These are phyloP conservation scores for Leptomonas pyrrhocoris DNA, from an alignment of 208 protist genomes.

Conservation along the genomic window DNA sequence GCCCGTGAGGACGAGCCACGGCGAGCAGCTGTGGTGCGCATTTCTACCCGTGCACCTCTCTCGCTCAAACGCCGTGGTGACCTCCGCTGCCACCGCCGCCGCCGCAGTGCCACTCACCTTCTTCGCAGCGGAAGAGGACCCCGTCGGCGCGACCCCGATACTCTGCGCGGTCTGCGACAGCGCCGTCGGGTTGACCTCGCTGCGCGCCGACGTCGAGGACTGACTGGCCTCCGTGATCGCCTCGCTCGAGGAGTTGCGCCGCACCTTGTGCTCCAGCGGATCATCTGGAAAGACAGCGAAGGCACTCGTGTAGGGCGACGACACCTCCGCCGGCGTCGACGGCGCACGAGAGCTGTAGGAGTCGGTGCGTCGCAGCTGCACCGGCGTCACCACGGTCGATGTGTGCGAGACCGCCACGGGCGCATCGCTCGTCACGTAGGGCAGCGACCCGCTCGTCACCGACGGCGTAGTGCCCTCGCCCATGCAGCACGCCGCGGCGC, in stretches of 20 bases:
- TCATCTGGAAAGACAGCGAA: constrained; percentile 10
- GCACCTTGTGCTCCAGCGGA: constrained; percentile 41
- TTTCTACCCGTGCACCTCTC: constrained; percentile 1
- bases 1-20: neutral
- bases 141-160: neutral
- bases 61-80: neutral
- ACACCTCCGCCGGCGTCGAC: neutral
- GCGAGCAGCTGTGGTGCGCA: neutral
- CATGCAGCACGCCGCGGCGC: constrained; percentile 1
- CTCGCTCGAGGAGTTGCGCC: constrained; percentile 5
- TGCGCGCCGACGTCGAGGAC: neutral
- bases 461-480: constrained; percentile 13
- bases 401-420: constrained; percentile 1
- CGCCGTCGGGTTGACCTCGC: neutral
- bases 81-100: neutral
- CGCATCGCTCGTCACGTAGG: constrained; percentile 1
- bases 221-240: constrained; percentile 1
- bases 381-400: constrained; percentile 18
- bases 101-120: neutral
- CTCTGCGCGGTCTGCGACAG: constrained; percentile 2
- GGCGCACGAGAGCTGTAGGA: constrained; percentile 5
- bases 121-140: neutral
- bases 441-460: constrained; percentile 15
- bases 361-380: constrained; percentile 2
- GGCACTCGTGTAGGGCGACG: neutral